Base-by-base conservation (phyloP, 2,329 filamentous ascomycete genomes). In the Xylaria sp. region DNA sequence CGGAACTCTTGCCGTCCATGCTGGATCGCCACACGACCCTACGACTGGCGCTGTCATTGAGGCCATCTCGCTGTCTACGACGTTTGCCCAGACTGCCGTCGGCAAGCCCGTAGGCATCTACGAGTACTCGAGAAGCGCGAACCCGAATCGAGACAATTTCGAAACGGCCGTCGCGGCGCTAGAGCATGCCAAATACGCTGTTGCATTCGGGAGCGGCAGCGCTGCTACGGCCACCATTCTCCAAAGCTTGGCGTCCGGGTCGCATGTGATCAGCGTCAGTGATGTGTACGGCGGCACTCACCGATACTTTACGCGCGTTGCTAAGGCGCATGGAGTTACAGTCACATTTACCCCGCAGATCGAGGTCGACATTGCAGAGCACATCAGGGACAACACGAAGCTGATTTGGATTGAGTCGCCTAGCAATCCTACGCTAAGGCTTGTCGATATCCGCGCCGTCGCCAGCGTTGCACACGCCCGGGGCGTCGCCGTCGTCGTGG, bases 221-320 rank as follows among this genome's bases (percentile, higher is more conserved):
- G 95, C 96, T 51, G 94, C 96, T 63, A 99, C 96, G 0, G 95
- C 96, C 69, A 93, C 89, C 75, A 93, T 99, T 78, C 89, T 99
- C 67, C 96, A 98, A 84, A 96, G 93, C 74, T 88, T 99, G 66
- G 94, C 95, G 27, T 87, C 92, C 13, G 94, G 94, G 71, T 96
- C 93, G 57, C 96, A 99, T 83, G 93, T 99, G 77, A 91, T 99
- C 76, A 98, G 94, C 70, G 93, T 99, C 57, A 97, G 94, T 54
- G 96, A 99, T 81, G 94, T 99, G 76, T 99, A 99, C 81, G 96
- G 96, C 75, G 96, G 96, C 75, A 99, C 96, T 50, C 96, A 99
- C 84, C 89, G 96, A 77, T 99, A 99, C 86, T 99, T 99, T 86
- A 99, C 96, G 73, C 94, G 98, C 84, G 96, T 98, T 60, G 96